Evolutionary conservation across 73 alveolate genomes (phyloP), one percentile per base, ranked within the genome.

Genomic region (Loxodes magnus): DNA sequence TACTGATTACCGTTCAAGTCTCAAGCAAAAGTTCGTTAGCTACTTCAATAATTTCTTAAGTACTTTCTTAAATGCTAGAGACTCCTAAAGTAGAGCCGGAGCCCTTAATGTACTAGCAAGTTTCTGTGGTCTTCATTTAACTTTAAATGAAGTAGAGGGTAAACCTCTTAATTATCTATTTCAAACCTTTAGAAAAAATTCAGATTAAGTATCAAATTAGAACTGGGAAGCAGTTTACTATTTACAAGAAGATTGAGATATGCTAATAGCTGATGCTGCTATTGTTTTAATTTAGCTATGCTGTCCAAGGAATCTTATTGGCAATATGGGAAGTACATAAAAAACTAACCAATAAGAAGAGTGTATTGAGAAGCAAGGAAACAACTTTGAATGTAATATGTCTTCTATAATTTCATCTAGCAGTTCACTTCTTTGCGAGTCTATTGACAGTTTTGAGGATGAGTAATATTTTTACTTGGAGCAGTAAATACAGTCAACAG

Each of bases 241-340:
- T 20, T 66, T 77, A 0, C 72, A 75, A 46, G 58, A 77, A 14
- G 81, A 77, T 38, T 77, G 90, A 84, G 77, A 77, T 33, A 6
- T 37, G 0, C 56, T 67, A 16, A 74, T 77, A 2, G 34, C 70
- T 34, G 80, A 69, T 5, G 90, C 84, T 17, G 59, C 90, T 16
- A 27, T 31, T 20, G 76, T 77, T 10, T 64, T 77, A 20, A 56
- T 62, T 17, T 60, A 77, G 35, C 38, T 77, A 17, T 77, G 69
- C 15, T 79, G 81, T 31, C 90, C 90, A 20, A 33, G 77, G 59
- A n/a, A 21, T 37, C 27, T 10, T n/a, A 20, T 1, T 22, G 17
- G 1, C 27, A 9, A n/a, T 46, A 46, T 24, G 43, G 27, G n/a
- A 19, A 10, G 4, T 41, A 46, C 5, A 46, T 25, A 46, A 41